These are phyloP conservation scores for Ascochyta viciae-villosae DNA, from an alignment of 2,329 filamentous ascomycete species.

Conservation along the genomic window DNA sequence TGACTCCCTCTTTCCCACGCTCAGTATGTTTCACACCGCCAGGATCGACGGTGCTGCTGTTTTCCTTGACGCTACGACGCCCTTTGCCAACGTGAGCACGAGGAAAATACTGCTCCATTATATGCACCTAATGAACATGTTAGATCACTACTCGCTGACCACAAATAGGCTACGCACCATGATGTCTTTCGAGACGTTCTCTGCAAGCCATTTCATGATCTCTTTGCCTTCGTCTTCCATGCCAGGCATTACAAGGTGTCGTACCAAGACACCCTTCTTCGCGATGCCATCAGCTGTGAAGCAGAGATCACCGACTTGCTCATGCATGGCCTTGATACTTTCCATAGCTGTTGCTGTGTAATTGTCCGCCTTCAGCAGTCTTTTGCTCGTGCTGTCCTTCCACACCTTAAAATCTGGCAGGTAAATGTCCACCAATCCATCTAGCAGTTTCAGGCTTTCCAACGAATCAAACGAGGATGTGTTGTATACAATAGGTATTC, in stretches of 20 bases:
- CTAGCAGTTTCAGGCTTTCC: conserved; percentile 73
- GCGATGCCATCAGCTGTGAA: conserved; percentile 84
- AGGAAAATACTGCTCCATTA: conserved; percentile 89
- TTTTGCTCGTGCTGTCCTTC: conserved; percentile 69
- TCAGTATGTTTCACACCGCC: conserved; percentile 31
- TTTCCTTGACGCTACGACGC: conserved; percentile 49
- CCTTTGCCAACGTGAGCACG: conserved; percentile 81
- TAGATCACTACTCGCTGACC: background rate
- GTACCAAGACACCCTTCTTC: conserved; percentile 75
- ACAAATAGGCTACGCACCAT: conserved; percentile 56
- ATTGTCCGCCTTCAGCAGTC: conserved; percentile 79
- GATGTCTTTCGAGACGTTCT: conserved; percentile 74
- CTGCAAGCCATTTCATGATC: conserved; percentile 79
- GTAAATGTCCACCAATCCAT: conserved; percentile 85
- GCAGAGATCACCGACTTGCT: conserved; percentile 81
- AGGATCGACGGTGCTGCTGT: conserved; percentile 39
- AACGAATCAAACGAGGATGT: conserved; percentile 82
- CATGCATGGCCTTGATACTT: conserved; percentile 80
- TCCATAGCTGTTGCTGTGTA: conserved; percentile 76
- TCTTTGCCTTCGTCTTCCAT: conserved; percentile 74
- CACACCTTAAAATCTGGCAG: conserved; percentile 90
- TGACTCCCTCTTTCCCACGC: conserved; percentile 55
- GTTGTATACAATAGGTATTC: conserved; percentile 82
- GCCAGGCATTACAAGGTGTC: conserved; percentile 86
- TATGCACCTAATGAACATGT: conserved; percentile 61